Evolutionary conservation across 2,329 filamentous ascomycete species (phyloP), one percentile per base, ranked within the genome.

Genomic region (Penicillium janthinellum): DNA sequence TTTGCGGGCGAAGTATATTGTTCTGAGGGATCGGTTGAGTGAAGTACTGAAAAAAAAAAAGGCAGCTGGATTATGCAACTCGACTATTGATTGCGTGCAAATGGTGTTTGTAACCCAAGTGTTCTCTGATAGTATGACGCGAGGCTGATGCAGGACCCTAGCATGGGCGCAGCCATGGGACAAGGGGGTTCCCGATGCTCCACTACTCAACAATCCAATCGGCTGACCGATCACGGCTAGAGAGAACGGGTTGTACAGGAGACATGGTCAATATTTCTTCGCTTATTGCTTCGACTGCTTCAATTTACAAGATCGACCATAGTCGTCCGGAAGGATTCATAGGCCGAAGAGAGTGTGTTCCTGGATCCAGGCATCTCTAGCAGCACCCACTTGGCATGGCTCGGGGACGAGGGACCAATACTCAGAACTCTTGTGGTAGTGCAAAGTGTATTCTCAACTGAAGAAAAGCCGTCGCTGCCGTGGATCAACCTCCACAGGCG

Each of bases 381-480:
- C 5, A 6, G 11, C 14, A 22, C 20, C 20, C 4, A 20, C 2
- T 12, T 7, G 20, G 17, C 11, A 20, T 14, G 7, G 3, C n/a
- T 42, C 5, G 10, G 4, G 17, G 17, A 20, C 17, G 4, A 25
- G 41, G 4, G 8, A 31, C 2, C 7, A 14, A 14, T n/a, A 14
- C n/a, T 31, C 2, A 12, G n/a, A 14, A 47, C 8, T 5, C 11
- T 7, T 11, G 2, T 15, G 7, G 48, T 7, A 6, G 20, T 20
- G 20, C 3, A 17, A 37, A 25, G 17, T 15, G 17, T 35, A 56
- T 68, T 42, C 65, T 78, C 59, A 75, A 56, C 53, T 68, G 47
- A 75, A 76, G 59, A 75, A 75, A 1, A 76, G 62, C 6, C 73
- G 71, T 58, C 71, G 75, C 55, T 76, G 73, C 35, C 68, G 67